Percentiles rank a stretch among this genome's conserved stretches.
These are phyloP conservation scores for Globisporangium lucens DNA, from an alignment of 352 stramenopile genomes.

Conservation along the genomic window DNA sequence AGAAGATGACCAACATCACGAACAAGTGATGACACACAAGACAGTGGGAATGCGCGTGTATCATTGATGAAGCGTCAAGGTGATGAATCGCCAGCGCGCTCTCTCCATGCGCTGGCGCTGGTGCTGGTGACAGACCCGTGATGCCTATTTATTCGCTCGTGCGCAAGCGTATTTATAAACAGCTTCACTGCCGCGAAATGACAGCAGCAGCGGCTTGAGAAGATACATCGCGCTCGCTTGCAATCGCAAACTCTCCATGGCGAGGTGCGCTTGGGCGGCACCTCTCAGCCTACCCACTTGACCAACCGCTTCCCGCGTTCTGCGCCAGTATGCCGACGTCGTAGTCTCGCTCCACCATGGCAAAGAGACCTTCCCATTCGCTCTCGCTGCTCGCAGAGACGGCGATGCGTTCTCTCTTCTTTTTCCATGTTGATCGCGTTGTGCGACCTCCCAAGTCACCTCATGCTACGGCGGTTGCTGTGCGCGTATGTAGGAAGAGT, in stretches of 20 bases:
- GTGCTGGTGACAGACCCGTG: neutral
- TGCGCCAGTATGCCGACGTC: neutral
- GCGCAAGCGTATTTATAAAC: neutral
- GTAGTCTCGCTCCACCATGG: neutral
- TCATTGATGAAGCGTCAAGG: too few species aligned
- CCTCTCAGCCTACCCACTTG: neutral
- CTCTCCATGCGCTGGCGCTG: neutral
- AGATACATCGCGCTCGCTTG: neutral
- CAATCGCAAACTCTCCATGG: neutral
- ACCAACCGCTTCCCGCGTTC: neutral
- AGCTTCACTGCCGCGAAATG: neutral
- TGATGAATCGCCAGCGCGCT: neutral
- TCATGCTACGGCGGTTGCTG: neutral
- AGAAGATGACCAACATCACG: neutral
- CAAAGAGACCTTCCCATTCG: conserved; percentile 12
- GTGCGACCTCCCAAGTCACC: neutral
- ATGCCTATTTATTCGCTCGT: neutral
- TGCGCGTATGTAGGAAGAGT: conserved; percentile 34
- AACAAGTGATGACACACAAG: neutral
- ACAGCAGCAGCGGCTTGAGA: neutral
- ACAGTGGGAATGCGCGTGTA: neutral
- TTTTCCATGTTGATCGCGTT: neutral
- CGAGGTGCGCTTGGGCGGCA: neutral
- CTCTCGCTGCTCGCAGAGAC: conserved; percentile 44
- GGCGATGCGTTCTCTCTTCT: conserved; percentile 15